Evolutionary conservation across 2,329 filamentous ascomycete genomes (phyloP), one percentile per base, ranked within the genome.

Genomic region (Aureobasidium sp.): DNA sequence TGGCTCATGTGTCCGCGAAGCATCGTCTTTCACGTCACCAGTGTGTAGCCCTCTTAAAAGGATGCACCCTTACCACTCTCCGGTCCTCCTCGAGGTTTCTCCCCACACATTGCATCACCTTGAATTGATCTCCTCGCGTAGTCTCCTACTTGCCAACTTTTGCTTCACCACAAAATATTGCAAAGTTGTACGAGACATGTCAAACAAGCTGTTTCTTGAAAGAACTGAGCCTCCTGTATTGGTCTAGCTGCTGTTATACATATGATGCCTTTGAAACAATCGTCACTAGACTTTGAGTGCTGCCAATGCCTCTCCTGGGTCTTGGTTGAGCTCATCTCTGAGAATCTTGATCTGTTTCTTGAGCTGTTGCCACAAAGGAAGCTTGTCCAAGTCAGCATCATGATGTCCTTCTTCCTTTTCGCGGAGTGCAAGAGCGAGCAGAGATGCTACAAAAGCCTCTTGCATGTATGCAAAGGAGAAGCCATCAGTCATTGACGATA

Each of bases 401-500:
- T 70, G 70, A 17, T 71, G 41, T 11, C 17, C 48, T 36, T 66
- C 68, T 36, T 68, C 66, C 45, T 71, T 69, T 15, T 68, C 67
- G 41, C 71, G 67, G 9, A 47, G 15, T 5, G 61, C 70, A 58
- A 87, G 82, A 2, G 81, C 79, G 29, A 88, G 74, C 52, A 88
- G 70, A 1, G 83, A 80, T 1, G 84, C 83, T 1, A 88, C 83
- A 67, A 88, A 88, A 0, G 84, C 84, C 70, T 88, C 86, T 68
- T 88, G 85, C 72, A 88, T 80, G 67, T 87, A 88, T 0, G 85
- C 85, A 68, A 87, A 88, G 69, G 82, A 85, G 71, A 88, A 88
- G 12, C 79, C 79, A 42, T 82, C 75, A 0, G 84, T 88, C 60
- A 86, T 83, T 5, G 77, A 76, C 2, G 85, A 84, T 64, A 88